phyloP scores from a whole-genome alignment of 2,329 filamentous ascomycete species.

The Penicillium sp. region DNA sequence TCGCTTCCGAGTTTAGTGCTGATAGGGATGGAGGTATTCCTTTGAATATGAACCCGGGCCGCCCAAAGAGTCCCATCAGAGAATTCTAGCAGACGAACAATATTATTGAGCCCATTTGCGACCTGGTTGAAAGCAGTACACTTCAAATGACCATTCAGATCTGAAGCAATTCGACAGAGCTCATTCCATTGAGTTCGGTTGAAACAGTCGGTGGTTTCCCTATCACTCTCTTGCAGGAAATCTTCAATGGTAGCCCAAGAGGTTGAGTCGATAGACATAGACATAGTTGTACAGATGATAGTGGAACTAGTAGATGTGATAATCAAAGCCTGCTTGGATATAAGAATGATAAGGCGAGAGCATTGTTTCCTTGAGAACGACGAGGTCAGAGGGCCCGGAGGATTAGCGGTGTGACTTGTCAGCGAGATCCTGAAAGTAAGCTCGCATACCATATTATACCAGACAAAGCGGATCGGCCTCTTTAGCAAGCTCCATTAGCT shows the following conservation, averaged over 20 bases:
- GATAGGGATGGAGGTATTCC: background rate
- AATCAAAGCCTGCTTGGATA: too few relatives aligned
- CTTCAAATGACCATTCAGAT: slow-evolving; percentile 1
- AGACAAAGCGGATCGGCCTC: too few relatives aligned
- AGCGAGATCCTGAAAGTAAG: too few relatives aligned
- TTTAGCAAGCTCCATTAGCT: too few relatives aligned
- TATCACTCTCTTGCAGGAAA: slow-evolving; percentile 8
- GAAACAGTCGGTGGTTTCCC: slow-evolving; percentile 3
- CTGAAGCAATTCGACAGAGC: slow-evolving; percentile 9
- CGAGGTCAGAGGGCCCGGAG: too few relatives aligned
- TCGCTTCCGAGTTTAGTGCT: background rate
- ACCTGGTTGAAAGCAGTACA: slow-evolving; percentile 3
- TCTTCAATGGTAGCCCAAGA: slow-evolving; percentile 1
- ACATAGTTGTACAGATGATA: too few relatives aligned
- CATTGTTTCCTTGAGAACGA: too few relatives aligned
- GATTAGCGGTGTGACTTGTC: too few relatives aligned
- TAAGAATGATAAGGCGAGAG: too few relatives aligned
- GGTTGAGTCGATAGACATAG: slow-evolving; percentile 2
- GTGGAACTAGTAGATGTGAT: too few relatives aligned
- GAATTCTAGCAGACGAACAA: slow-evolving; percentile 4
- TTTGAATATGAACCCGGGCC: slow-evolving; percentile 7
- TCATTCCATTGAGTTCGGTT: slow-evolving; percentile 8
- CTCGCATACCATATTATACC: too few relatives aligned
- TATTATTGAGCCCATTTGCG: slow-evolving; percentile 2
- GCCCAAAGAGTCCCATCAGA: slow-evolving; percentile 2